phyloP scores from a whole-genome alignment of 2,329 filamentous ascomycete genomes.

The Furcasterigmium sp. region DNA sequence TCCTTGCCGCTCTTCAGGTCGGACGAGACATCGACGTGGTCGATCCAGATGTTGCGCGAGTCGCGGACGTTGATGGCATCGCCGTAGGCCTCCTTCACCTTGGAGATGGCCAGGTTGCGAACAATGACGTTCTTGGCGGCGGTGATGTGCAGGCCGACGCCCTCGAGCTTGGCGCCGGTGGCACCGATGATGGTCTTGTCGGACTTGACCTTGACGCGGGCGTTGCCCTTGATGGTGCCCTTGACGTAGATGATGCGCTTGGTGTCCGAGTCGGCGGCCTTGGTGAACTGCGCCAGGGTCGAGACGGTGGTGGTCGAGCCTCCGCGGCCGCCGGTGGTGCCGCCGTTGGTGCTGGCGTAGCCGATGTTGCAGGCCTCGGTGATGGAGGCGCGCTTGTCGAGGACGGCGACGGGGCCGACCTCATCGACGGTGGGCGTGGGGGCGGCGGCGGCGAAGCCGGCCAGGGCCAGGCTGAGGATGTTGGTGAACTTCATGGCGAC shows the following conservation, averaged over 20 bases:
- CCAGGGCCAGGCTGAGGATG: conserved; percentile 4
- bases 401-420: no score
- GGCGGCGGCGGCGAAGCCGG: conserved; percentile 1
- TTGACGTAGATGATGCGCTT: conserved; percentile 28
- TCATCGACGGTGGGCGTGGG: no score
- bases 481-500: conserved; percentile 5
- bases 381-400: conserved; percentile 8
- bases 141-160: conserved; percentile 44
- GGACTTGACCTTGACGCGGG: conserved; percentile 29
- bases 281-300: conserved; percentile 37
- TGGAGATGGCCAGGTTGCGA: conserved; percentile 51
- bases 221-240: conserved; percentile 27
- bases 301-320: conserved; percentile 34
- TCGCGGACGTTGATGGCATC: conserved; percentile 51
- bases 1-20: conserved; percentile 47
- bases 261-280: conserved; percentile 34
- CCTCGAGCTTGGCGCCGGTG: conserved; percentile 18
- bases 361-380: conserved; percentile 11
- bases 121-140: conserved; percentile 50
- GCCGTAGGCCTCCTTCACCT: conserved; percentile 46
- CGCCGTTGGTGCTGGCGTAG: conserved; percentile 11
- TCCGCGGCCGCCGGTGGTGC: conserved; percentile 9
- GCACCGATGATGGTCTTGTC: conserved; percentile 34
- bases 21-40: conserved; percentile 58
- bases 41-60: conserved; percentile 54